These are phyloP conservation scores for Pharnaceum exiguum DNA, from an alignment of 148 eudicot genomes.

Conservation along the genomic window DNA sequence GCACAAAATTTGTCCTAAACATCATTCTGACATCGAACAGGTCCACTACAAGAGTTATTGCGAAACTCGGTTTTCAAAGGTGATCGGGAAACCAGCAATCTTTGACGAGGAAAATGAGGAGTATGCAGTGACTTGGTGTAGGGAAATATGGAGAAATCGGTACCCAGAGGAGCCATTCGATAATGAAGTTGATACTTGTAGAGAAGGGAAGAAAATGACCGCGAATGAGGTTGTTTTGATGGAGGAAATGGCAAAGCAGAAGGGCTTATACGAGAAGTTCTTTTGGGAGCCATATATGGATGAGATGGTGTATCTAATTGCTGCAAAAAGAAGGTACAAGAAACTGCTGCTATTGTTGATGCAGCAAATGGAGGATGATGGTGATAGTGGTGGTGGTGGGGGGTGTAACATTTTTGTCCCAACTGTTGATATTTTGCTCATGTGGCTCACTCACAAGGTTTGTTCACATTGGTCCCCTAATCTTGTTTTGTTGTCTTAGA, in stretches of 20 bases:
- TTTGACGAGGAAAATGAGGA: constrained; percentile 81
- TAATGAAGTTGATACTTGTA: constrained; percentile 31
- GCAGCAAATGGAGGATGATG: constrained; percentile 28
- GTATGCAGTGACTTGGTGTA: constrained; percentile 65
- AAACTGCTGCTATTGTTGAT: constrained; percentile 36
- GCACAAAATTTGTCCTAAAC: too few relatives aligned
- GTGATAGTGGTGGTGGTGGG: constrained; percentile 31
- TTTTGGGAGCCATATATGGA: constrained; percentile 42
- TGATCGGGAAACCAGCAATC: constrained; percentile 70
- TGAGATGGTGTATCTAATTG: constrained; percentile 56
- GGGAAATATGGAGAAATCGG: constrained; percentile 59
- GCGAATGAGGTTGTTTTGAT: background rate
- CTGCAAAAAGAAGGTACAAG: constrained; percentile 56
- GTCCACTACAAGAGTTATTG: constrained; percentile 63
- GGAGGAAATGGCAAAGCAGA: constrained; percentile 41
- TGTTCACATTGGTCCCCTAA: constrained; percentile 1
- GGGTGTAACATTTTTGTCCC: constrained; percentile 44
- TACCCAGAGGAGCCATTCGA: constrained; percentile 82
- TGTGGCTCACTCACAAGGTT: constrained; percentile 81
- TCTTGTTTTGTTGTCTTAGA: background rate
- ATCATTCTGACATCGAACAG: constrained; percentile 33
- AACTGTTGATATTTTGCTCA: constrained; percentile 60
- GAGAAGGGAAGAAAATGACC: constrained; percentile 7
- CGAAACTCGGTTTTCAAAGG: constrained; percentile 59
- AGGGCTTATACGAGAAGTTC: constrained; percentile 34